These are phyloP conservation scores for Viola pubescens DNA, from an alignment of 441 rosid species.

Conservation along the genomic window DNA sequence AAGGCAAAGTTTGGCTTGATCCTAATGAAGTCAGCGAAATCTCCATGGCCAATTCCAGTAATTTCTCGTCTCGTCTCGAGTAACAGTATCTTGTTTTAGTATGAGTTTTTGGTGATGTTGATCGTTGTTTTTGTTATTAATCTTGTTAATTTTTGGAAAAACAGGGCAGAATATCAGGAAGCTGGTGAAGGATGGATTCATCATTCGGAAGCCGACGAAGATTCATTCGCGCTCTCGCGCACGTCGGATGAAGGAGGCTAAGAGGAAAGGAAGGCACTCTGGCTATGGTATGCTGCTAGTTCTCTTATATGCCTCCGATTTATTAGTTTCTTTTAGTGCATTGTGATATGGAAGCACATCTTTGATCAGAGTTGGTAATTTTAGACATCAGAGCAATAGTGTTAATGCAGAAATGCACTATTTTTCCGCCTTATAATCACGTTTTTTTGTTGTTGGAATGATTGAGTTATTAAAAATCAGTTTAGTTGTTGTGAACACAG, in stretches of 20 bases:
- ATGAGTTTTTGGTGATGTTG: not conserved
- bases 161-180: conserved; percentile 90
- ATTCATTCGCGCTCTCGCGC: conserved; percentile 97
- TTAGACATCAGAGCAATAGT: too few relatives aligned
- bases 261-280: conserved; percentile 88
- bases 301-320: not conserved
- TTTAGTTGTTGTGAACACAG: too few relatives aligned
- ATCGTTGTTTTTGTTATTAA: not conserved
- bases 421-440: too few relatives aligned
- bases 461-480: too few relatives aligned
- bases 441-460: too few relatives aligned
- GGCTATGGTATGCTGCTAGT: conserved; percentile 53
- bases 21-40: conserved; percentile 76
- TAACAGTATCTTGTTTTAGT: not conserved
- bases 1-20: conserved; percentile 77
- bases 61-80: not conserved
- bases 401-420: too few relatives aligned
- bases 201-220: conserved; percentile 90
- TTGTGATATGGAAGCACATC: too few relatives aligned
- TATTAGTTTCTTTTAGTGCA: not conserved
- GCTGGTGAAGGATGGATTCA: conserved; percentile 90
- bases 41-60: conserved; percentile 94
- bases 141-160: not conserved
- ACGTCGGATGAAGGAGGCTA: conserved; percentile 73
- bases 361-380: too few relatives aligned